phyloP scores from a whole-genome alignment of 148 eudicot species.

The Amaranthus hypochondriacus region DNA sequence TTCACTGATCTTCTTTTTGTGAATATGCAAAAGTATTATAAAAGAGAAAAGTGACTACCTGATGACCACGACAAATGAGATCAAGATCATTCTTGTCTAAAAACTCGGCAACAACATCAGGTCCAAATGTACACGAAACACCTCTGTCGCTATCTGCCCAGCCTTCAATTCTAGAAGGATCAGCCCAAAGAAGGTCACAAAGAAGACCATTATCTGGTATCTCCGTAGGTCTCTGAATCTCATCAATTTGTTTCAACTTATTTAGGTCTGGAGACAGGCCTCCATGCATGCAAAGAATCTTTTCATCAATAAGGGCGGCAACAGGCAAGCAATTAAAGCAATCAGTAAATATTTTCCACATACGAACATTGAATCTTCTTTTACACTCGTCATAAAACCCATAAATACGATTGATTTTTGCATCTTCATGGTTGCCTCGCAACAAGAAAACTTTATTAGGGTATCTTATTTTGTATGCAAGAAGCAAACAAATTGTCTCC shows the following conservation, averaged over 20 bases:
- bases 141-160: slow-evolving; percentile 94
- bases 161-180: slow-evolving; percentile 65
- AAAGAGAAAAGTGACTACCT: slow-evolving; percentile 37
- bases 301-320: slow-evolving; percentile 71
- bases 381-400: slow-evolving; percentile 95
- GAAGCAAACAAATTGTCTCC: slow-evolving; percentile 82
- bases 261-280: slow-evolving; percentile 76
- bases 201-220: slow-evolving; percentile 78
- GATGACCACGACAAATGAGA: slow-evolving; percentile 87
- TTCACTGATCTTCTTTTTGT: no score
- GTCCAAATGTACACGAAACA: slow-evolving; percentile 85
- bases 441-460: slow-evolving; percentile 64
- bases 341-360: slow-evolving; percentile 93
- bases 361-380: slow-evolving; percentile 84
- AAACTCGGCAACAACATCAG: slow-evolving; percentile 69
- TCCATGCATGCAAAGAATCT: slow-evolving; percentile 90
- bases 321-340: slow-evolving; percentile 91
- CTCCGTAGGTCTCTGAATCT: slow-evolving; percentile 70
- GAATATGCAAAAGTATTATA: background rate
- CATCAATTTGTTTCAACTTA: slow-evolving; percentile 57
- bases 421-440: slow-evolving; percentile 93
- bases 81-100: slow-evolving; percentile 74
- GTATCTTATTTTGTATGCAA: slow-evolving; percentile 84
- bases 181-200: slow-evolving; percentile 92
- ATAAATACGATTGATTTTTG: slow-evolving; percentile 80